Conservation (phyloP, 2,329 filamentous ascomycete genomes). For the Pseudopyricularia cyperi region DNA sequence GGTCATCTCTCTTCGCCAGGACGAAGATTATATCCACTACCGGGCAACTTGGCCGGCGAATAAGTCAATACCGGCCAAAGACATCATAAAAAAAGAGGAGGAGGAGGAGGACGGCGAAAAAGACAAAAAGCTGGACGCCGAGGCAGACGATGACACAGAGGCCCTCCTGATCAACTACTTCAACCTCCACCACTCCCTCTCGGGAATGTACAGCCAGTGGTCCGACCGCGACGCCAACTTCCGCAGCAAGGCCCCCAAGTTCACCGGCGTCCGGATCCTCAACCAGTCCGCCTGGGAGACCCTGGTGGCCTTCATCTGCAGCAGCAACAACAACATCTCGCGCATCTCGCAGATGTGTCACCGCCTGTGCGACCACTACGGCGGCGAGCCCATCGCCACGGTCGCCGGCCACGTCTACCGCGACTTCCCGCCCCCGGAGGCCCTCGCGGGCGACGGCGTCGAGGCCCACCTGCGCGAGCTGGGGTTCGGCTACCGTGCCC, state of each 20-base stretch:
- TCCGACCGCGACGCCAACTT: constrained; percentile 78
- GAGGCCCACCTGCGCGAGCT: constrained; percentile 69
- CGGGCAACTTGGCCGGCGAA: constrained; percentile 47
- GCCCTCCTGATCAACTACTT: constrained; percentile 73
- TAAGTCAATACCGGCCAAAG: constrained; percentile 16
- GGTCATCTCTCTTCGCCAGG: constrained; percentile 75
- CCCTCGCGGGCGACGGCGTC: constrained; percentile 60
- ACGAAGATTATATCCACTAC: constrained; percentile 67
- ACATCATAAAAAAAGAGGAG: constrained; percentile 13
- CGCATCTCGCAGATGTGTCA: constrained; percentile 94
- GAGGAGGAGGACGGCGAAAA: neutral
- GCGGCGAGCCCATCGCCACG: constrained; percentile 44
- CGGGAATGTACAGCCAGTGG: constrained; percentile 74
- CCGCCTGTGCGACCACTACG: constrained; percentile 81
- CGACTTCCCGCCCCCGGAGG: constrained; percentile 70
- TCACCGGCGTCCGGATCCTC: constrained; percentile 82
- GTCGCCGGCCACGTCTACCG: constrained; percentile 63
- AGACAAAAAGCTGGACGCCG: constrained; percentile 8
- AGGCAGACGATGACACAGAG: constrained; percentile 51
- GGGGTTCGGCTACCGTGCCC: constrained; percentile 90
- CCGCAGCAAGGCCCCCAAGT: constrained; percentile 70
- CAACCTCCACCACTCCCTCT: constrained; percentile 67
- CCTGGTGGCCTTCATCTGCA: constrained; percentile 89
- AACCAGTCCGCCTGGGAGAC: constrained; percentile 96
- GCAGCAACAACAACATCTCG: constrained; percentile 95